These are phyloP conservation scores for Leucosporidium yakuticum DNA, from an alignment of 768 basidiomycete species.

Conservation along the genomic window DNA sequence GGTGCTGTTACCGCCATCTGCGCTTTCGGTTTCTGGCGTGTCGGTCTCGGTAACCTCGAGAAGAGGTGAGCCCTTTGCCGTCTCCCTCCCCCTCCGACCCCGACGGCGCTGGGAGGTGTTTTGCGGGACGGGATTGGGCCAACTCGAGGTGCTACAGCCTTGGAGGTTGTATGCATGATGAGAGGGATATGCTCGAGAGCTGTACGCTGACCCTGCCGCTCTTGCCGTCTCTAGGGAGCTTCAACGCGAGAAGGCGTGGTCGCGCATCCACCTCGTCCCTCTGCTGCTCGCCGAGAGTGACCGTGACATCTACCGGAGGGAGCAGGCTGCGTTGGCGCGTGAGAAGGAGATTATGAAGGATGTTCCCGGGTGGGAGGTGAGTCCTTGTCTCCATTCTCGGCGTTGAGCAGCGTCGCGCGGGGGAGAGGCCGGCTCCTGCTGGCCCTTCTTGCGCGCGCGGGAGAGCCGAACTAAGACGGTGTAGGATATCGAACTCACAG, in stretches of 20 bases:
- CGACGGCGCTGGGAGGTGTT: not conserved
- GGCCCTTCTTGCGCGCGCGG: slow-evolving; percentile 32
- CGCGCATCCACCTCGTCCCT: slow-evolving; percentile 88
- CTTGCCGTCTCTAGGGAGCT: slow-evolving; percentile 62
- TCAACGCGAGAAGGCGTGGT: slow-evolving; percentile 87
- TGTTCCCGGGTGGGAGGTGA: slow-evolving; percentile 87
- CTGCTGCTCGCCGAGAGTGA: slow-evolving; percentile 88
- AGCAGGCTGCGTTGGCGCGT: slow-evolving; percentile 66
- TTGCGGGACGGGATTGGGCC: not conserved
- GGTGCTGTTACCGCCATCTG: slow-evolving; percentile 79
- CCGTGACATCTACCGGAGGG: slow-evolving; percentile 75
- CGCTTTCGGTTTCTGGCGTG: slow-evolving; percentile 82
- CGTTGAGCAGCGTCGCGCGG: not conserved
- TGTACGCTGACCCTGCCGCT: not conserved
- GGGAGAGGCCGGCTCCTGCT: not conserved
- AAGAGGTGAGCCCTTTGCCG: slow-evolving; percentile 60
- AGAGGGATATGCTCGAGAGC: not conserved
- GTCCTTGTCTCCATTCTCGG: slow-evolving; percentile 38
- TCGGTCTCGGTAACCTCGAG: slow-evolving; percentile 86
- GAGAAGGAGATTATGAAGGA: slow-evolving; percentile 94
- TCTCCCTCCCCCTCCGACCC: slow-evolving; percentile 33
- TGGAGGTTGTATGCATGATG: not conserved
- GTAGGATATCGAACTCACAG: not conserved
- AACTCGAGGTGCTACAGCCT: not conserved
- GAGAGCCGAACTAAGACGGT: too few relatives aligned